Percentiles rank a stretch among this genome's conserved stretches.
These are phyloP conservation scores for Juglanconis juglandina DNA, from an alignment of 2,329 filamentous ascomycete species.

Conservation along the genomic window DNA sequence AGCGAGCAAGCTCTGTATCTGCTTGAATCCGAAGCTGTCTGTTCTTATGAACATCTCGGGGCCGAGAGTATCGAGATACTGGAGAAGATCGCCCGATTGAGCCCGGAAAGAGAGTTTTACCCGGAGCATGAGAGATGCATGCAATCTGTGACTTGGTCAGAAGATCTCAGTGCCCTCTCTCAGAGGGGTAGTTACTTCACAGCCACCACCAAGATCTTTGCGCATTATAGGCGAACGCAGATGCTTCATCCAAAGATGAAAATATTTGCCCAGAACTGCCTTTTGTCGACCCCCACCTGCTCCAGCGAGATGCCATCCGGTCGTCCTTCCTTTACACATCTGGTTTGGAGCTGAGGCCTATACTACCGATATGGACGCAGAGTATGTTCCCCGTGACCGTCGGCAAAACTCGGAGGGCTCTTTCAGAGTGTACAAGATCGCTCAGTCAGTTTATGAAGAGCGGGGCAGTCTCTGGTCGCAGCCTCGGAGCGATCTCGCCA, in stretches of 20 bases:
- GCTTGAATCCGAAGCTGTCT: constrained; percentile 44
- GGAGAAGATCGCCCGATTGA: constrained; percentile 34
- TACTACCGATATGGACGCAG: constrained; percentile 7
- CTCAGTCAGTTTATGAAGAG: too few species aligned
- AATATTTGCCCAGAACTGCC: not conserved
- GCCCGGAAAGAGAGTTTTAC: constrained; percentile 44
- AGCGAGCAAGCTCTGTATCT: constrained; percentile 52
- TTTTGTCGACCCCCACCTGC: constrained; percentile 25
- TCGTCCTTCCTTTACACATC: constrained; percentile 39
- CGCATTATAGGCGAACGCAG: too few species aligned
- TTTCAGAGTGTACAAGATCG: too few species aligned
- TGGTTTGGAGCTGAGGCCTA: constrained; percentile 26
- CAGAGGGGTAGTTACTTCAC: constrained; percentile 43
- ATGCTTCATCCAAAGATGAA: too few species aligned
- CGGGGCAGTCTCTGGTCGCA: too few species aligned
- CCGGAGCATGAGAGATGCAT: constrained; percentile 37
- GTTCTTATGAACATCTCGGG: constrained; percentile 43
- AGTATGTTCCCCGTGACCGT: constrained; percentile 13
- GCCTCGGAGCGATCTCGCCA: too few species aligned
- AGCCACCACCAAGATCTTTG: not conserved
- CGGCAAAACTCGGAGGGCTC: not conserved
- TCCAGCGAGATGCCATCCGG: constrained; percentile 22
- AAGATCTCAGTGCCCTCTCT: constrained; percentile 34
- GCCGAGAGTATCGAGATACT: constrained; percentile 34
- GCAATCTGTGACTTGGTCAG: constrained; percentile 44